Conservation (phyloP, 2,329 filamentous ascomycete species). For the Dactylella cylindrospora region DNA sequence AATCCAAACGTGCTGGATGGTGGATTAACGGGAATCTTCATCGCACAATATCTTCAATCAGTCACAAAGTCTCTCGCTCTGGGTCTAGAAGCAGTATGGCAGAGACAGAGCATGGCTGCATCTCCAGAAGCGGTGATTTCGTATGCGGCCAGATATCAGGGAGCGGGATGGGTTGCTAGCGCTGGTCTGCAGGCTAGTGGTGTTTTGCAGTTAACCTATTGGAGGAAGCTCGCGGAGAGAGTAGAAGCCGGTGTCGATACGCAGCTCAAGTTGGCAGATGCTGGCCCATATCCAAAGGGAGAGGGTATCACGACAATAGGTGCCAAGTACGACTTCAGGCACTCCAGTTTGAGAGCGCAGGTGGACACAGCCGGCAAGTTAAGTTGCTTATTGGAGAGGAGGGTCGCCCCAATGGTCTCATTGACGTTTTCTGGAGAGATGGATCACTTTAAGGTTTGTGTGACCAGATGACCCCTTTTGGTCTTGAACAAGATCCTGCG, state of each 20-base stretch:
- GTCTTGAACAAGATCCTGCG: slow-evolving; percentile 8
- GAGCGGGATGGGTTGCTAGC: slow-evolving; percentile 86
- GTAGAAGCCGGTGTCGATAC: slow-evolving; percentile 95
- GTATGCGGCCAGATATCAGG: slow-evolving; percentile 89
- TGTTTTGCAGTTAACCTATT: slow-evolving; percentile 86
- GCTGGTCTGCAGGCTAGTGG: slow-evolving; percentile 87
- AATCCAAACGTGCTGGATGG: slow-evolving; percentile 95
- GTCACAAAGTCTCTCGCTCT: slow-evolving; percentile 83
- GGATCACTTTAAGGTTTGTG: slow-evolving; percentile 87
- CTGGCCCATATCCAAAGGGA: slow-evolving; percentile 77
- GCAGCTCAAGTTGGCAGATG: slow-evolving; percentile 78
- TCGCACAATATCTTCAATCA: slow-evolving; percentile 92
- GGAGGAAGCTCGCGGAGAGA: slow-evolving; percentile 87
- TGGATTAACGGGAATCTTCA: slow-evolving; percentile 88
- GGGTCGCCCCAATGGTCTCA: slow-evolving; percentile 85
- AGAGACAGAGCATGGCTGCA: slow-evolving; percentile 77
- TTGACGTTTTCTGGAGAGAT: slow-evolving; percentile 96
- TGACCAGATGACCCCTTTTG: slow-evolving; percentile 29
- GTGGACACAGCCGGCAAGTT: slow-evolving; percentile 94
- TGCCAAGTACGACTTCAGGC: slow-evolving; percentile 97
- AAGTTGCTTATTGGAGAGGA: slow-evolving; percentile 90
- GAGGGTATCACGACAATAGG: slow-evolving; percentile 90
- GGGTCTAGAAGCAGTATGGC: slow-evolving; percentile 91
- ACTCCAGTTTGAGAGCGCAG: slow-evolving; percentile 92
- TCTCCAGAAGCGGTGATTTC: slow-evolving; percentile 89